A percentile compares a stretch with the other conserved stretches of the same genome.
These are phyloP conservation scores for Rugonectria rugulosa DNA, from an alignment of 2,329 filamentous ascomycete genomes.

Conservation along the genomic window DNA sequence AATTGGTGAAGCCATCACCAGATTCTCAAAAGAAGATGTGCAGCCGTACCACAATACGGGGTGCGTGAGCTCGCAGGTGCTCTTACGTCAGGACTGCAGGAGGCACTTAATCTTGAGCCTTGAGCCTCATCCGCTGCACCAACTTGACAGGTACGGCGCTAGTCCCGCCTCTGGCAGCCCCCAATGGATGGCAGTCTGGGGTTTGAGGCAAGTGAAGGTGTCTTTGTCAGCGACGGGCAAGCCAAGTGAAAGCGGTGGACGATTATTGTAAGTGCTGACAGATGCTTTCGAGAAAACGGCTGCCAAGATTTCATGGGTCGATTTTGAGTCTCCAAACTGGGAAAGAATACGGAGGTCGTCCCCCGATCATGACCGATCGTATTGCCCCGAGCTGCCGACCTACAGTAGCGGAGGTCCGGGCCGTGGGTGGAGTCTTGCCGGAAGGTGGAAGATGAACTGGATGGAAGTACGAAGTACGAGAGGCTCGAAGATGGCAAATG, in stretches of 20 bases:
- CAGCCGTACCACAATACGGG: conserved; percentile 24
- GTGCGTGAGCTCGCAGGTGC: conserved; percentile 22
- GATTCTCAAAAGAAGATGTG: conserved; percentile 21
- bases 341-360: conserved; percentile 11
- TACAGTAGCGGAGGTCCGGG: conserved; percentile 30
- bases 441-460: no score
- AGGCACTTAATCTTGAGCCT: conserved; percentile 20
- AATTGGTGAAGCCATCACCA: conserved; percentile 39
- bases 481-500: conserved; percentile 28
- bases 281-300: conserved; percentile 14
- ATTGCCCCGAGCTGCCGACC: conserved; percentile 30
- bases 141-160: conserved; percentile 17
- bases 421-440: conserved; percentile 31
- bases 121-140: conserved; percentile 29
- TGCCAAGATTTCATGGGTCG: conserved; percentile 12
- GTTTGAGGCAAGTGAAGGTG: conserved; percentile 15
- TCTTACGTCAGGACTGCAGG: conserved; percentile 33
- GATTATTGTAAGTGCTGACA: conserved; percentile 21
- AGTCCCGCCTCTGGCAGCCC: conserved; percentile 11
- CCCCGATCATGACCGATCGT: conserved; percentile 27
- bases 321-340: background rate
- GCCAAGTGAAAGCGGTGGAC: conserved; percentile 7
- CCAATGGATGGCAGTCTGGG: conserved; percentile 7
- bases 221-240: conserved; percentile 21
- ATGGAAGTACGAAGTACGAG: conserved; percentile 12